These are phyloP conservation scores for Polyrhizophydium stewartii DNA, from an alignment of 371 early-diverging fungal genomes.

Conservation along the genomic window DNA sequence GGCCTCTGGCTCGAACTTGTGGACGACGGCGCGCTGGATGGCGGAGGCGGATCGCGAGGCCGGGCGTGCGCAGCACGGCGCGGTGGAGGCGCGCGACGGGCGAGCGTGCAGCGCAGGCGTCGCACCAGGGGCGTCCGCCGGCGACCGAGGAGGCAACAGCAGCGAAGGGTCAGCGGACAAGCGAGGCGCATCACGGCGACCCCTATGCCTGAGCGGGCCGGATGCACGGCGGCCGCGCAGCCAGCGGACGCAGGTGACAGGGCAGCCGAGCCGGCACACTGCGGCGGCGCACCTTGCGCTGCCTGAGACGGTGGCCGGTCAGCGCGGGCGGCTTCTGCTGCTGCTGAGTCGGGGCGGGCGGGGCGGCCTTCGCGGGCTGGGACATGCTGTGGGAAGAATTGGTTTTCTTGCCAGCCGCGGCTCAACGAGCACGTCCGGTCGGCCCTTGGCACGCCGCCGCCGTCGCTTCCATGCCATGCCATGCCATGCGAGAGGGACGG, in stretches of 20 bases:
- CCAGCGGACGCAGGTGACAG: background rate
- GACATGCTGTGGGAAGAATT: background rate
- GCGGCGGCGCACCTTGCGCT: constrained; percentile 30
- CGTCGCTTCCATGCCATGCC: no score
- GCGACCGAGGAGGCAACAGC: background rate
- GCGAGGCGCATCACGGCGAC: no score
- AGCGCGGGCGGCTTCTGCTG: constrained; percentile 13
- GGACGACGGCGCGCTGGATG: constrained; percentile 34
- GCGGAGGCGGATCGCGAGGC: background rate
- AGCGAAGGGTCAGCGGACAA: no score
- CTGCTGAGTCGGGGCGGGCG: constrained; percentile 1
- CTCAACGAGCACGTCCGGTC: background rate
- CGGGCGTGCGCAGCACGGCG: background rate
- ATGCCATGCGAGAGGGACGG: no score
- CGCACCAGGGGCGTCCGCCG: background rate
- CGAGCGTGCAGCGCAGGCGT: background rate
- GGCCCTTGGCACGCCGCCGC: background rate
- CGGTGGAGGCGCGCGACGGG: background rate
- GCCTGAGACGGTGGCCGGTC: constrained; percentile 29
- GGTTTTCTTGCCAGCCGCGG: background rate
- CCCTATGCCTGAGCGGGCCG: background rate
- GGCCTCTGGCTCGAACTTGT: constrained; percentile 42
- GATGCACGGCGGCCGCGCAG: background rate
- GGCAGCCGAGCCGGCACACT: background rate
- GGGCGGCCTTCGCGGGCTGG: no score